Conservation (phyloP, 352 stramenopile genomes). For the Chrysophaeum taylorii region DNA sequence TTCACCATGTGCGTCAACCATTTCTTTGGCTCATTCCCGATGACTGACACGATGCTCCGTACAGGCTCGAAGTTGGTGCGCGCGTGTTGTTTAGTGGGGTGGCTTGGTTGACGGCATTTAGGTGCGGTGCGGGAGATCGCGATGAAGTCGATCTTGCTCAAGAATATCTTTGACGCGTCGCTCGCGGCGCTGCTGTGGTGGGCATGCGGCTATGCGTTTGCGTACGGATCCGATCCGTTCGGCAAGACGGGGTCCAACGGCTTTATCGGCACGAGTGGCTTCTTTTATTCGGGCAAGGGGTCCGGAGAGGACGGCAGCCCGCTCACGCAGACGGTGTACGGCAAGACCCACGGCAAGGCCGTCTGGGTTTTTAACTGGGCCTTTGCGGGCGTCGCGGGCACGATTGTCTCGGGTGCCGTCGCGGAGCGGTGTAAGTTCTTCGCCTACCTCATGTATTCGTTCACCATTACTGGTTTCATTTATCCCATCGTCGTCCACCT, state of each 20-base stretch:
- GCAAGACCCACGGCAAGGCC: neutral
- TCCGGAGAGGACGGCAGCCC: too few species aligned
- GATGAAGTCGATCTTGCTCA: slow-evolving; percentile 44
- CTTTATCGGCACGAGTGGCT: slow-evolving; percentile 26
- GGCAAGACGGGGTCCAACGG: slow-evolving; percentile 21
- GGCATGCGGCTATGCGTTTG: slow-evolving; percentile 37
- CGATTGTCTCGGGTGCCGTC: slow-evolving; percentile 57
- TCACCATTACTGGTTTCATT: slow-evolving; percentile 36
- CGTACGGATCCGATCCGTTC: slow-evolving; percentile 26
- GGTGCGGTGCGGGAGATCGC: slow-evolving; percentile 32
- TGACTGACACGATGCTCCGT: too few species aligned
- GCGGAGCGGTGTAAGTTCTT: slow-evolving; percentile 44
- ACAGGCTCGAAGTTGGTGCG: too few species aligned
- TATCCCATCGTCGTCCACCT: slow-evolving; percentile 37
- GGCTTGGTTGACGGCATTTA: too few species aligned
- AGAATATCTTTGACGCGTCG: slow-evolving; percentile 38
- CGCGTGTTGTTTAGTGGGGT: too few species aligned
- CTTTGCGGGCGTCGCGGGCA: slow-evolving; percentile 51
- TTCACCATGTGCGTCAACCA: slow-evolving; percentile 29
- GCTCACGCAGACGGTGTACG: neutral
- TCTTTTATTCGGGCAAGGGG: slow-evolving; percentile 20
- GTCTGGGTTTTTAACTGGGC: slow-evolving; percentile 50
- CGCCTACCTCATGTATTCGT: slow-evolving; percentile 35
- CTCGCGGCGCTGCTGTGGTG: slow-evolving; percentile 36
- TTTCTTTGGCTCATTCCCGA: too few species aligned